Base-by-base conservation (phyloP, 805 yeast genomes). In the Candida odintsovae region DNA sequence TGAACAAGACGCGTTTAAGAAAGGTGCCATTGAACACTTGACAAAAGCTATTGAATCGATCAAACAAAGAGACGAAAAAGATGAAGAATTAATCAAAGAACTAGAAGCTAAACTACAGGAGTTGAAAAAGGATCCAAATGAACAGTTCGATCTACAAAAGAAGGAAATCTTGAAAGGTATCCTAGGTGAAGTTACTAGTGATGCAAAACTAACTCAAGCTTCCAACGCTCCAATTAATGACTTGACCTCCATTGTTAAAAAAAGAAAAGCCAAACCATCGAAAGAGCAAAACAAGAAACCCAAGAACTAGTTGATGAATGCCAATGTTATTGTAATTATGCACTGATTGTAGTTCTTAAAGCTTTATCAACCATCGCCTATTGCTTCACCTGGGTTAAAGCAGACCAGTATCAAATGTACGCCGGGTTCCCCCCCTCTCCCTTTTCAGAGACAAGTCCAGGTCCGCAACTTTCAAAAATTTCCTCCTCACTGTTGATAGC, bases 231-330 rank as follows among this genome's bases (percentile, higher is more conserved):
- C 60, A 19, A 79, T 82, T 9, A 82, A 83, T 55, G 89, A 83
- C 59, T 66, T 84, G 50, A 77, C 87, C 0, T 67, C 77, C 4
- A 70, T 78, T 71, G 85, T 82, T 10, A 80, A 77, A 58, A 84
- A 83, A 65, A 76, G 77, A 58, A 71, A 60, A 35, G 50, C 60
- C 20, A 59, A 55, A 41, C 50, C 51, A 9, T 22, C 41, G 3
- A 38, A 35, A 22, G 42, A 40, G 19, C 44, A 38, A 9, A 41
- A 29, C 16, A 54, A 59, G 41, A 56, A 54, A 42, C 43, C 52
- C 13, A 56, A 50, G 23, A 48, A 43, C 31, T 28, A 28, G n/a
- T 4, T 28, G 31, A 28, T 28, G n/a, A 28, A 28, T 13, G n/a
- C 7, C 31, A 28, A 28, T 28, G 31, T 12, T 2, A 28, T 11